Conservation (phyloP, 441 rosid genomes). For the Arabidopsis lyrata region DNA sequence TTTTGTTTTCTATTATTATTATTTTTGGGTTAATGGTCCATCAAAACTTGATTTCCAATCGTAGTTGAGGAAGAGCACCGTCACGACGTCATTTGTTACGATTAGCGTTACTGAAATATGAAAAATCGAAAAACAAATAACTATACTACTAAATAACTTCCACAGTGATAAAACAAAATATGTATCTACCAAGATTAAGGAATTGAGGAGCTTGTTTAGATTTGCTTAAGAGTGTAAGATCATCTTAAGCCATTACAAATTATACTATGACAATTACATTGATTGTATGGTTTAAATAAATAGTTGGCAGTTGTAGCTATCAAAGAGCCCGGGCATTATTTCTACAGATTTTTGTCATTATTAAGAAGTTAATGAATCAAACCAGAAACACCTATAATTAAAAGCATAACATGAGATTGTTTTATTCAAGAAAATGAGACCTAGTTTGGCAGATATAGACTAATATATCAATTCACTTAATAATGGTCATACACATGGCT, state of each 20-base stretch:
- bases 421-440: constrained; percentile 37
- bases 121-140: neutral
- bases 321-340: neutral
- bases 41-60: constrained; percentile 25
- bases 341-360: constrained; percentile 23
- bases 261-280: neutral
- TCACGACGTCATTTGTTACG: constrained; percentile 27
- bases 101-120: neutral
- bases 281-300: constrained; percentile 7
- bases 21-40: constrained; percentile 26
- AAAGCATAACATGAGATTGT: constrained; percentile 32
- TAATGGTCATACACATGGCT: constrained; percentile 1
- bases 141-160: neutral
- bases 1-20: neutral
- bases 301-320: constrained; percentile 41
- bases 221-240: neutral
- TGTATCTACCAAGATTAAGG: neutral
- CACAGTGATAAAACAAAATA: neutral
- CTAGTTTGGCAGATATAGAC: constrained; percentile 36
- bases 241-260: neutral
- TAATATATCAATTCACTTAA: neutral
- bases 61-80: constrained; percentile 40
- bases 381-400: constrained; percentile 26
- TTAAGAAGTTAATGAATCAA: constrained; percentile 35
- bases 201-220: neutral